Base-by-base conservation (phyloP, 768 basidiomycete species). In the Podaxis carcinomalis region DNA sequence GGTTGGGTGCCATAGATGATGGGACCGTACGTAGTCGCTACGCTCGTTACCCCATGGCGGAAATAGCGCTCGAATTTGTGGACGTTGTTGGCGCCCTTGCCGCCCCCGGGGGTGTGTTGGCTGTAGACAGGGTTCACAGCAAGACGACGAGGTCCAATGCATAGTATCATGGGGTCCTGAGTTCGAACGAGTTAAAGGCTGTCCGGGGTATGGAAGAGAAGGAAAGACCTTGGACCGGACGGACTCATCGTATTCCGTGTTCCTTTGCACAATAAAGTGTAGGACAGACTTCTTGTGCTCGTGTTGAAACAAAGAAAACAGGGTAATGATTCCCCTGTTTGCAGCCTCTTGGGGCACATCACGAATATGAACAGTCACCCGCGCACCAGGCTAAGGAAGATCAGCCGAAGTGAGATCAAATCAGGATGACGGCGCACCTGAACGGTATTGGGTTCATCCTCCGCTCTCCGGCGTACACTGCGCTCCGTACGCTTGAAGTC, bases 31-130 rank as follows among this genome's bases (percentile, higher is more conserved):
- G 86, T 83, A 5, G 94, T 96, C 2, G 91, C 95, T 21, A 98
- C 90, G 59, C 77, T 83, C 2, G 91, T 90, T 35, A 79, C 76
- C 4, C 95, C 92, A 67, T 92, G 93, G 44, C 90, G 85, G 28
- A 98, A 79, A 74, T 86, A 99, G 35, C 92, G 85, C 74, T 97
- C 93, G 57, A 90, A 95, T 69, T 98, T 99, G 80, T 98, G 95
- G 1, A 97, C 94, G 67, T 98, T 98, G 79, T 99, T 99, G 46
- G 86, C 80, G 10, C 95, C 94, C 71, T 89, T 92, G 14, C 91
- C 92, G 16, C 94, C 94, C 11, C 94, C 95, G 5, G 87, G 84
- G 2, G 90, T 88, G 67, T 95, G 93, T 68, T 97, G 94, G 65
- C 94, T 95, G 76, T 91, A 99, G 35, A 95, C 74, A 0, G 97